phyloP scores from a whole-genome alignment of 257 asterid species.

The Rehmannia glutinosa region DNA sequence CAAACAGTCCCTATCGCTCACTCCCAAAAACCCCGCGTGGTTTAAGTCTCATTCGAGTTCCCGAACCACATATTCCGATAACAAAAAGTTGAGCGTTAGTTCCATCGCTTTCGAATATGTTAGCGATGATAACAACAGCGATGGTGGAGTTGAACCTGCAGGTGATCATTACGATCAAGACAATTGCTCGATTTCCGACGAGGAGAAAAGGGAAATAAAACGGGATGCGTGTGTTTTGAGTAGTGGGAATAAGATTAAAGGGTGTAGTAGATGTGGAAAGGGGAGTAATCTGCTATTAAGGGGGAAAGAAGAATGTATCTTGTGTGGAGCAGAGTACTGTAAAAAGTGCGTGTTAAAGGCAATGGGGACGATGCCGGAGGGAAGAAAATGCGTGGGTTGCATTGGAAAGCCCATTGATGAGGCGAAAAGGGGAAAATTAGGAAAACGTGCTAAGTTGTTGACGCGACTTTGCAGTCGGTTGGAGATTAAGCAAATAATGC shows the following conservation, averaged over 20 bases:
- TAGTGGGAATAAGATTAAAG: slow-evolving; percentile 10
- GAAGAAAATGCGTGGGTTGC: slow-evolving; percentile 72
- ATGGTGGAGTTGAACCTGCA: no score
- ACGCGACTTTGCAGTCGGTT: slow-evolving; percentile 32
- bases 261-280: slow-evolving; percentile 55
- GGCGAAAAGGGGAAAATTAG: slow-evolving; percentile 44
- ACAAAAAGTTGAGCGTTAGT: neutral
- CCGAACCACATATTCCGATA: slow-evolving; percentile 19
- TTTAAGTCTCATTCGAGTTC: slow-evolving; percentile 31
- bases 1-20: slow-evolving; percentile 32
- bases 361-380: slow-evolving; percentile 91
- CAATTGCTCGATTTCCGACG: neutral
- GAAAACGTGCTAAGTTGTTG: slow-evolving; percentile 43
- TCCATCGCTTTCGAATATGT: slow-evolving; percentile 13
- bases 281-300: slow-evolving; percentile 24
- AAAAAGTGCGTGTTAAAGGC: slow-evolving; percentile 53
- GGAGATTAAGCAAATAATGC: slow-evolving; percentile 43
- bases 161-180: slow-evolving; percentile 11
- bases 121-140: neutral
- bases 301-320: slow-evolving; percentile 43
- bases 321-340: slow-evolving; percentile 68
- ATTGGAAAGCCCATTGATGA: slow-evolving; percentile 57
- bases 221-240: neutral
- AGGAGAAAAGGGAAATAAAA: slow-evolving; percentile 11
- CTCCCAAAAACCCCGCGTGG: slow-evolving; percentile 30